These are phyloP conservation scores for Lunularia cruciata DNA, from an alignment of 225 moss, liverwort and hornwort genomes.

Conservation along the genomic window DNA sequence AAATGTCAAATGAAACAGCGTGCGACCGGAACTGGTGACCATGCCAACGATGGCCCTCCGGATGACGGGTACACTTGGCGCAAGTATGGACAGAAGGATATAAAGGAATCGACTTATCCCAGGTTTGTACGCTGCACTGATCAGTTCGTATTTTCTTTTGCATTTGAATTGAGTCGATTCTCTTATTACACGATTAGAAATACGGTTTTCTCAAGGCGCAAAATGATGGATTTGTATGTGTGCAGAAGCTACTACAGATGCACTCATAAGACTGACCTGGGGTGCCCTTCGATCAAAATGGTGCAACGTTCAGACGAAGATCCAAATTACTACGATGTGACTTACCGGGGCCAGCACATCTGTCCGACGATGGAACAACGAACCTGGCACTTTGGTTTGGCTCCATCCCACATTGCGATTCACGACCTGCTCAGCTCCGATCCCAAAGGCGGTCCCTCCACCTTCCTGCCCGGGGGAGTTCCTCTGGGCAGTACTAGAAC, in stretches of 20 bases:
- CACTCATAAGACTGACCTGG: slow-evolving; percentile 48
- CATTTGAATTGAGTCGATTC: not conserved
- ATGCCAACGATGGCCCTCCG: slow-evolving; percentile 44
- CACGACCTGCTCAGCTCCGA: slow-evolving; percentile 22
- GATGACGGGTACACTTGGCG: slow-evolving; percentile 60
- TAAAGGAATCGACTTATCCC: slow-evolving; percentile 42
- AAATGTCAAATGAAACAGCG: slow-evolving; percentile 35
- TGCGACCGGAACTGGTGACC: slow-evolving; percentile 34
- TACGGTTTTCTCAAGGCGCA: not conserved
- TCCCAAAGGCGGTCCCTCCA: not conserved
- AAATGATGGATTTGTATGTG: not conserved
- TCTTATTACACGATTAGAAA: not conserved
- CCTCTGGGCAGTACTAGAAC: not conserved
- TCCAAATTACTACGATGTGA: slow-evolving; percentile 37
- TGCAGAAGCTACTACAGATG: slow-evolving; percentile 54
- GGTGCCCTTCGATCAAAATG: slow-evolving; percentile 46
- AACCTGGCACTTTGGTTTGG: slow-evolving; percentile 33
- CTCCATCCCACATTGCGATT: slow-evolving; percentile 3
- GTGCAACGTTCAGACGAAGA: slow-evolving; percentile 51
- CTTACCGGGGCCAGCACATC: slow-evolving; percentile 43
- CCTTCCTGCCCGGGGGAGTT: not conserved
- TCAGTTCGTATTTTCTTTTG: not conserved
- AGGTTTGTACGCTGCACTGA: slow-evolving; percentile 9
- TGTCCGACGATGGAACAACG: slow-evolving; percentile 38
- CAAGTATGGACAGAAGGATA: slow-evolving; percentile 58